phyloP scores from a whole-genome alignment of 2,329 filamentous ascomycete species.

The Trichoderma sp. region DNA sequence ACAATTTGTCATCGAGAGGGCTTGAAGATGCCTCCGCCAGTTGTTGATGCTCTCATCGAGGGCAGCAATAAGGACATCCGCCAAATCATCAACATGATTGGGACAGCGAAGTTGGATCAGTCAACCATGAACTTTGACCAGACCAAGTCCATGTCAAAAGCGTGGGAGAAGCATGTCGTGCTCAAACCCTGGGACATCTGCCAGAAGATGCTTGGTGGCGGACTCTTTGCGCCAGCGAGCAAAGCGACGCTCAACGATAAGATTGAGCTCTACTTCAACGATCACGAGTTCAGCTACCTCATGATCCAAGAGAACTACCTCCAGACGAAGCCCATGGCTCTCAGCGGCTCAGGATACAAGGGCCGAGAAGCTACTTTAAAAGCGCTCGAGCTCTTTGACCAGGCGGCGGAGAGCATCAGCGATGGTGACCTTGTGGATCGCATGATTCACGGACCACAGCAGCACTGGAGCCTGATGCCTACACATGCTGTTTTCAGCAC shows the following conservation, averaged over 20 bases:
- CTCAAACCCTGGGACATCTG: conserved; percentile 99
- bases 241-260: conserved; percentile 93
- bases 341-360: conserved; percentile 58
- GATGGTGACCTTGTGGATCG: conserved; percentile 94
- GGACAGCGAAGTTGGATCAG: conserved; percentile 87
- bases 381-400: conserved; percentile 80
- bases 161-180: conserved; percentile 97
- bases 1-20: conserved; percentile 94
- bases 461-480: conserved; percentile 98
- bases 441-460: conserved; percentile 98
- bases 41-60: conserved; percentile 92
- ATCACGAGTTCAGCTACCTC: conserved; percentile 94
- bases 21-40: conserved; percentile 77
- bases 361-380: conserved; percentile 75
- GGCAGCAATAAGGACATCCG: conserved; percentile 94
- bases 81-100: conserved; percentile 98
- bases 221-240: conserved; percentile 81
- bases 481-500: conserved; percentile 95
- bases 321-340: conserved; percentile 71
- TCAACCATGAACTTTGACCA: conserved; percentile 78
- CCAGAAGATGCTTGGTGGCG: conserved; percentile 84
- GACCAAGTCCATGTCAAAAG: conserved; percentile 91
- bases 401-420: conserved; percentile 93
- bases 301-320: conserved; percentile 99
- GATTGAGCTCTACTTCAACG: conserved; percentile 98